phyloP scores from a whole-genome alignment of 2,329 filamentous ascomycete genomes.

The Alternaria ethzedia region DNA sequence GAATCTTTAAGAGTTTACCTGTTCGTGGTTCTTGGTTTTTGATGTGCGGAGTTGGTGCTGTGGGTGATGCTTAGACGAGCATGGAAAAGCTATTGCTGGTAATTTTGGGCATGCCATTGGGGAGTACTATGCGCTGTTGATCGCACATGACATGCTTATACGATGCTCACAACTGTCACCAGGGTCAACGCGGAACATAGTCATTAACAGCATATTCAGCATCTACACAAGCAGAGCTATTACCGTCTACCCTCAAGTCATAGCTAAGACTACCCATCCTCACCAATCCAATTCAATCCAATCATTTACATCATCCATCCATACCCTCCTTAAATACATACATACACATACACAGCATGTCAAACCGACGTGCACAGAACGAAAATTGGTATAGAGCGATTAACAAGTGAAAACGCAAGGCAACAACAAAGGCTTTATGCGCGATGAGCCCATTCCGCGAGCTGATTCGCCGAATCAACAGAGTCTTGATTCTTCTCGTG shows the following conservation, averaged over 20 bases:
- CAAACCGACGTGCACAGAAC: neutral
- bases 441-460: slow-evolving; percentile 46
- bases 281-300: neutral
- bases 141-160: fast-evolving
- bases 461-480: slow-evolving; percentile 43
- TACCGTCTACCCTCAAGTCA: neutral
- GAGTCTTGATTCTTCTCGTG: slow-evolving; percentile 49
- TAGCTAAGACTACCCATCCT: neutral
- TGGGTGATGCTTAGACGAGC: too few relatives aligned
- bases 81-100: too few relatives aligned
- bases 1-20: neutral
- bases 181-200: fast-evolving
- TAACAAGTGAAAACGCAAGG: neutral
- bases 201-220: neutral
- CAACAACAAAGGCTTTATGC: slow-evolving; percentile 19
- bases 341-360: neutral
- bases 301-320: neutral
- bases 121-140: neutral
- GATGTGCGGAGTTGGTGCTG: neutral
- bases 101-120: neutral
- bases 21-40: neutral
- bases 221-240: neutral
- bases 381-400: slow-evolving; percentile 21
- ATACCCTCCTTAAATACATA: neutral
- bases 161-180: fast-evolving